Evolutionary conservation across 345 rosid genomes (phyloP).

Genomic region (Corchorus capsularis): DNA sequence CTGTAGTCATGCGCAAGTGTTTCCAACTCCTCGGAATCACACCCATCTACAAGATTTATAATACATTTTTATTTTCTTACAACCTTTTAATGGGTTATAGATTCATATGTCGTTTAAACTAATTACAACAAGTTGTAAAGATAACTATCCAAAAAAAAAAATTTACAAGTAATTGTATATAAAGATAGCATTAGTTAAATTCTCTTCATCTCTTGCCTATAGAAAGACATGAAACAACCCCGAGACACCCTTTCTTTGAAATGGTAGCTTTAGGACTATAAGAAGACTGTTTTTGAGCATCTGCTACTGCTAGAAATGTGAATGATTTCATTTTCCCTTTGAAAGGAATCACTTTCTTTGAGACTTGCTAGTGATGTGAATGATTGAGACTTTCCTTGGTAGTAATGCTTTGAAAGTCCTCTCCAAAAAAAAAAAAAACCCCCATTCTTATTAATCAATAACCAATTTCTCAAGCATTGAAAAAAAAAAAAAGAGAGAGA

Average conservation of each 20-base stretch:
- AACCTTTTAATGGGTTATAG: conserved; percentile 1
- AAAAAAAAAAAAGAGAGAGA: not conserved
- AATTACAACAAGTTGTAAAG: not conserved
- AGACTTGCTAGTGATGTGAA: conserved; percentile 74
- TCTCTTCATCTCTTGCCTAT: conserved; percentile 34
- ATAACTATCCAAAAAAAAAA: no score
- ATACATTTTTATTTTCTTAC: conserved; percentile 16
- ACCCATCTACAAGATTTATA: conserved; percentile 89
- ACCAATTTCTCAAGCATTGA: not conserved
- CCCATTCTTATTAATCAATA: conserved; percentile 16
- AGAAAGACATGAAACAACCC: conserved; percentile 43
- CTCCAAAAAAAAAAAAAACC: not conserved
- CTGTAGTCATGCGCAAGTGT: conserved; percentile 88
- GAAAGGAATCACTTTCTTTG: conserved; percentile 45
- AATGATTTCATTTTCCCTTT: conserved; percentile 39
- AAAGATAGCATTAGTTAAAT: not conserved
- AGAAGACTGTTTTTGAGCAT: conserved; percentile 31
- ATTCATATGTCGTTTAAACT: not conserved
- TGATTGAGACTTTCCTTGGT: conserved; percentile 79
- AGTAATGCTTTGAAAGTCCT: conserved; percentile 63
- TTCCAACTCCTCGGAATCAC: conserved; percentile 81
- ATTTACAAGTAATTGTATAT: no score
- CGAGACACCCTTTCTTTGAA: conserved; percentile 54
- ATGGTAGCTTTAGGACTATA: conserved; percentile 55
- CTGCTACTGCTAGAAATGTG: conserved; percentile 41